Conservation (phyloP, 73 alveolate genomes). For the Paramecium caudatum region DNA sequence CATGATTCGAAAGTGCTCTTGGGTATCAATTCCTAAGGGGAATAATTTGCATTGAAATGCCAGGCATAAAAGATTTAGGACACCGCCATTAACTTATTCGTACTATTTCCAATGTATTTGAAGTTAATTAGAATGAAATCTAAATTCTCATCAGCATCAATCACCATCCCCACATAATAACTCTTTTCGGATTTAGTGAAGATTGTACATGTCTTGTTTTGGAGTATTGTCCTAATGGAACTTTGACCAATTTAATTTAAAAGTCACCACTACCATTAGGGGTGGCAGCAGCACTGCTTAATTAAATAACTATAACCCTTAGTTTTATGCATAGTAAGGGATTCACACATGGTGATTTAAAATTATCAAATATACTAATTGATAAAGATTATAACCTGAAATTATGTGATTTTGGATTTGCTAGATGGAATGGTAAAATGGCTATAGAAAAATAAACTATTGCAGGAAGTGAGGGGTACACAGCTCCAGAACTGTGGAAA, state of each 20-base stretch:
- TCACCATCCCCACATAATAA: constrained; percentile 47
- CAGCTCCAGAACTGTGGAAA: constrained; percentile 59
- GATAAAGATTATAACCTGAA: neutral
- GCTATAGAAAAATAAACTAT: constrained; percentile 35
- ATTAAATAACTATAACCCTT: neutral
- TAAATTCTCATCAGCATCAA: constrained; percentile 60
- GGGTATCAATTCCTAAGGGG: neutral
- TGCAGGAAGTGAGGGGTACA: constrained; percentile 55
- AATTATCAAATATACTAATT: constrained; percentile 34
- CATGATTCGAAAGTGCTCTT: constrained; percentile 50
- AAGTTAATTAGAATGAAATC: constrained; percentile 52
- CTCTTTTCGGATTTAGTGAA: neutral
- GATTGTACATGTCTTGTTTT: constrained; percentile 43
- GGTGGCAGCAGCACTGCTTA: neutral
- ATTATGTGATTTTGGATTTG: constrained; percentile 62
- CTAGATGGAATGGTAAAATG: constrained; percentile 44
- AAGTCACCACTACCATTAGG: constrained; percentile 10
- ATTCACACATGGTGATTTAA: constrained; percentile 60
- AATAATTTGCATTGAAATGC: constrained; percentile 27
- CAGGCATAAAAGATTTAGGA: constrained; percentile 8
- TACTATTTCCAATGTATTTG: constrained; percentile 36
- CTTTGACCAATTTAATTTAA: neutral
- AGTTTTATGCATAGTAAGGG: constrained; percentile 29
- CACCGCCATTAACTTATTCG: constrained; percentile 64
- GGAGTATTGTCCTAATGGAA: constrained; percentile 42